Conservation (phyloP, 108 stramenopile species). For the Asterionellopsis glacialis region DNA sequence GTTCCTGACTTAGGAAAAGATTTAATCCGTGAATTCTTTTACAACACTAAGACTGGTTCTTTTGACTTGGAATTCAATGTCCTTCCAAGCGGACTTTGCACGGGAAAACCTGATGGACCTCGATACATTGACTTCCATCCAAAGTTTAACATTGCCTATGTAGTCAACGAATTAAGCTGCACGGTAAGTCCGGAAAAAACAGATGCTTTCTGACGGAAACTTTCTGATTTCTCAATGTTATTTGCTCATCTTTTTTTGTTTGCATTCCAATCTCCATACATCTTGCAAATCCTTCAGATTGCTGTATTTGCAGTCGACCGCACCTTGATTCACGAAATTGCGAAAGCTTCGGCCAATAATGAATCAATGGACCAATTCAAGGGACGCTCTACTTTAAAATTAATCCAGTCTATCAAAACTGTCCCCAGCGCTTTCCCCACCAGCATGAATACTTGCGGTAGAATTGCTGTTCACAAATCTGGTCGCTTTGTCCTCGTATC, state of each 20-base stretch:
- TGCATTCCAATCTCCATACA: not conserved
- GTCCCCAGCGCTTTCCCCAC: slow-evolving; percentile 85
- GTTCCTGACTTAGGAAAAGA: slow-evolving; percentile 92
- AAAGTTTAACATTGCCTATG: slow-evolving; percentile 75
- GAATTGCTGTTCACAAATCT: slow-evolving; percentile 85
- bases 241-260: not conserved
- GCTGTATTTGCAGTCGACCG: slow-evolving; percentile 84
- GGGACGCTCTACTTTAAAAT: slow-evolving; percentile 64
- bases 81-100: slow-evolving; percentile 72
- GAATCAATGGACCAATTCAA: slow-evolving; percentile 67
- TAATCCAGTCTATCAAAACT: slow-evolving; percentile 87
- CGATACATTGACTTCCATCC: slow-evolving; percentile 92
- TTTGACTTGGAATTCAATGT: slow-evolving; percentile 64
- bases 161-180: slow-evolving; percentile 87
- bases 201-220: too few species aligned
- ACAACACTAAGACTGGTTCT: slow-evolving; percentile 49
- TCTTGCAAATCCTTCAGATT: too few species aligned
- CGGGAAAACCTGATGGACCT: slow-evolving; percentile 87
- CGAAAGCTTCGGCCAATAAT: slow-evolving; percentile 44
- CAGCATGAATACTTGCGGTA: slow-evolving; percentile 90
- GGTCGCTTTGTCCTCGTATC: slow-evolving; percentile 88
- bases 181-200: slow-evolving; percentile 69
- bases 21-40: slow-evolving; percentile 75
- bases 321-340: slow-evolving; percentile 61
- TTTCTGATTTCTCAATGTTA: slow-evolving; percentile 4